Percentiles rank a stretch among this genome's conserved stretches.
These are phyloP conservation scores for Fusarium verrucosum DNA, from an alignment of 2,329 filamentous ascomycete species.

Conservation along the genomic window DNA sequence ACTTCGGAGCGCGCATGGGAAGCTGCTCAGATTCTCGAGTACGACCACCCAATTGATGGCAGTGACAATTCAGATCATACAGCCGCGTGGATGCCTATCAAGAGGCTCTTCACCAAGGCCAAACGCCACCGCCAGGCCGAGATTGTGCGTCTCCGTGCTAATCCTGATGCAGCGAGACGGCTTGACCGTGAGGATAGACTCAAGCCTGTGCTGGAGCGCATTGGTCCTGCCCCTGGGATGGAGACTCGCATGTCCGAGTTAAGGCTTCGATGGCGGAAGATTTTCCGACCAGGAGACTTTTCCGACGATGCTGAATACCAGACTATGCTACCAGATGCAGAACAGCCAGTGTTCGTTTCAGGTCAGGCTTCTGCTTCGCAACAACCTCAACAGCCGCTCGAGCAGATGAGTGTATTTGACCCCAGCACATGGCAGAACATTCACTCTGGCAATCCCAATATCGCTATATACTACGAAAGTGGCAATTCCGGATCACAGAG, in stretches of 20 bases:
- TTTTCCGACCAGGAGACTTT: conserved; percentile 21
- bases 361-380: not conserved
- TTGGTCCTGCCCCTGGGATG: conserved; percentile 34
- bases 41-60: conserved; percentile 32
- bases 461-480: conserved; percentile 23
- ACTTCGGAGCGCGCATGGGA: conserved; percentile 36
- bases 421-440: conserved; percentile 15
- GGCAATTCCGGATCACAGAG: conserved; percentile 3
- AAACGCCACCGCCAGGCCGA: conserved; percentile 28
- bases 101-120: conserved; percentile 30
- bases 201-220: conserved; percentile 32
- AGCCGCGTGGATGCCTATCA: conserved; percentile 35
- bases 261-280: conserved; percentile 29
- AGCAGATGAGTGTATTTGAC: not conserved
- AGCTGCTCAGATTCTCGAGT: conserved; percentile 34
- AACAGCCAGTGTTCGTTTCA: not conserved
- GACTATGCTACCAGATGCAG: conserved; percentile 3
- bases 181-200: conserved; percentile 33
- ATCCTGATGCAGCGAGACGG: conserved; percentile 26
- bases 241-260: conserved; percentile 35
- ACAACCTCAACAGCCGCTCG: not conserved
- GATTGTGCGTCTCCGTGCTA: conserved; percentile 17
- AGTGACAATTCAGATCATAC: conserved; percentile 25
- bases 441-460: conserved; percentile 9
- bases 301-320: conserved; percentile 3